Evolutionary conservation across 495 filamentous ascomycete species (phyloP), one percentile per base, ranked within the genome.

Genomic region (Immersiella caudata): DNA sequence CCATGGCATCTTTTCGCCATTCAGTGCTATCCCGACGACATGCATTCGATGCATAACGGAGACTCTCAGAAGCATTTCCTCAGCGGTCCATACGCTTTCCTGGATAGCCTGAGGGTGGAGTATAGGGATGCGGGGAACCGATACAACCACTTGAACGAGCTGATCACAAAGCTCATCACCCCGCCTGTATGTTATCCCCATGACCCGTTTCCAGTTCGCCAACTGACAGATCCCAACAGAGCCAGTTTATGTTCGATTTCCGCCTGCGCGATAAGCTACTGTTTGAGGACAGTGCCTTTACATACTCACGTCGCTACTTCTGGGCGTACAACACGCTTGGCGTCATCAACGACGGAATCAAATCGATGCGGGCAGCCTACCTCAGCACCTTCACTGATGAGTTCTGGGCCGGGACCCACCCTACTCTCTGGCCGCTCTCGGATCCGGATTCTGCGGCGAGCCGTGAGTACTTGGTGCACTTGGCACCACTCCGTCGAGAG

Each of bases 311-410:
- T 6, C 79, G 83, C 25, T 87, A 88, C 70, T 87, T 88, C 70
- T 87, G 83, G 82, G 83, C 82, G 16, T 82, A 80, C 67, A 84
- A 86, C 68, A 85, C 84, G 1, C 75, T 87, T 6, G 83, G 80
- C 29, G 79, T 84, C 21, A 81, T 88, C 72, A 87, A 85, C 67
- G 81, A 86, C 26, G 80, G 76, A 62, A 88, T 88, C 71, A 81
- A 83, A 63, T 74, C 79, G 25, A 85, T 86, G 74, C 75, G 83
- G 8, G 70, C 77, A 46, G 76, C 83, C 26, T 86, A 83, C 71
- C 68, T 77, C 52, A 73, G 79, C 24, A 81, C 78, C 7, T 87
- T 87, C 68, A 85, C 78, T 0, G 76, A 80, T 1, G 76, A 81
- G 0, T 80, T 87, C 51, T 87, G 83, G 84, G 73, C 78, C 27